Evolutionary conservation across 2,329 filamentous ascomycete species (phyloP).

Genomic region (Tolypocladium ophioglossoides): DNA sequence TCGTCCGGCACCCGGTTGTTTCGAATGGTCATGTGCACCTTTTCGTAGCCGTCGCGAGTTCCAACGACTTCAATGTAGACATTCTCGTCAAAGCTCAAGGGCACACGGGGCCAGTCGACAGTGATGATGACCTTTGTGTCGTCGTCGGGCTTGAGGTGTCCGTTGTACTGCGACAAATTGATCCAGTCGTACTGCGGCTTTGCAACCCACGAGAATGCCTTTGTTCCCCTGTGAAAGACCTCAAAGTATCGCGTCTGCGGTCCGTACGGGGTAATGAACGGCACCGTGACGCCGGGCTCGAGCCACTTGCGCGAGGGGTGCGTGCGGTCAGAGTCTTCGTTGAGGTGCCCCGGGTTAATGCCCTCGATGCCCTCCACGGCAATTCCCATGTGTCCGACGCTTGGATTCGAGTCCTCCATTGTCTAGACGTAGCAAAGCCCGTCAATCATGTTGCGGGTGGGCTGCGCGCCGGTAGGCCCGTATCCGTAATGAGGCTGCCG

Average conservation of each 20-base stretch:
- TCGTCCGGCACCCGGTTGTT: constrained; percentile 17
- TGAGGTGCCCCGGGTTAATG: constrained; percentile 25
- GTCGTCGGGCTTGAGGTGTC: constrained; percentile 18
- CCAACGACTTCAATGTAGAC: constrained; percentile 21
- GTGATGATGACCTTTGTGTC: constrained; percentile 19
- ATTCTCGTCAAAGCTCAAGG: constrained; percentile 30
- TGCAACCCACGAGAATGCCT: constrained; percentile 18
- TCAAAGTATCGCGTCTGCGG: constrained; percentile 21
- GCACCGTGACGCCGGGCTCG: constrained; percentile 16
- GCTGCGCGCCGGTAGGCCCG: constrained; percentile 12
- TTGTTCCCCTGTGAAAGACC: constrained; percentile 22
- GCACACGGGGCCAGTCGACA: constrained; percentile 25
- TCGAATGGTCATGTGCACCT: constrained; percentile 15
- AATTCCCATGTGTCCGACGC: constrained; percentile 28
- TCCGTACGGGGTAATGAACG: constrained; percentile 20
- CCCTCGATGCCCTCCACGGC: constrained; percentile 21
- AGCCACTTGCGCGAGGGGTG: constrained; percentile 28
- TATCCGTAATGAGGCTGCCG: constrained; percentile 39
- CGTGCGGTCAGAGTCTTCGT: constrained; percentile 43
- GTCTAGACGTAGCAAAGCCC: constrained; percentile 44
- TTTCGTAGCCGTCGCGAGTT: constrained; percentile 26
- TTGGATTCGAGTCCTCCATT: constrained; percentile 33
- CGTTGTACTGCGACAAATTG: constrained; percentile 15
- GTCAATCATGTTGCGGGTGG: constrained; percentile 42
- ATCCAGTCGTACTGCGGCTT: constrained; percentile 21